phyloP scores from a whole-genome alignment of 148 eudicot genomes.

The Vaccinium corymbosum region DNA sequence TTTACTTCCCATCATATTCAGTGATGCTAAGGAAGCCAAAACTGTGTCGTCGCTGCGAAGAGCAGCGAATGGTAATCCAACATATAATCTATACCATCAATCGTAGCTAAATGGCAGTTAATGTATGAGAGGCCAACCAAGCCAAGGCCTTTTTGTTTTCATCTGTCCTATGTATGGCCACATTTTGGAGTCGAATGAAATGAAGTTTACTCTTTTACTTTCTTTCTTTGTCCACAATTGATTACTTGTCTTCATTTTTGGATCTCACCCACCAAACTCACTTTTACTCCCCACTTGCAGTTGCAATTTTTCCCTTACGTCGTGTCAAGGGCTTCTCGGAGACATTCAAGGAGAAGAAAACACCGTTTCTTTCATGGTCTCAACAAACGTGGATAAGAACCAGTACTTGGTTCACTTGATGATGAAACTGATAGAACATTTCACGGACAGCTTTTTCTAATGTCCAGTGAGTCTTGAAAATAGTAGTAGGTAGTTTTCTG shows the following conservation, averaged over 20 bases:
- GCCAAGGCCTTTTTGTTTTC: background rate
- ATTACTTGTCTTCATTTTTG: background rate
- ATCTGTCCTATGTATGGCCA: background rate
- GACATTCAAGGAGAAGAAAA: slow-evolving; percentile 71
- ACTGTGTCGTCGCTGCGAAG: background rate
- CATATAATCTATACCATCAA: background rate
- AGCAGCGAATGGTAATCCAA: background rate
- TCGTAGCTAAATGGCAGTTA: background rate
- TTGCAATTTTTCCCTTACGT: slow-evolving; percentile 77
- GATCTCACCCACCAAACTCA: background rate
- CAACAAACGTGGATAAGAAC: slow-evolving; percentile 32
- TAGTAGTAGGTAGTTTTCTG: background rate
- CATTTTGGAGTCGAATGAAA: background rate
- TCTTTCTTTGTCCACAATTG: background rate
- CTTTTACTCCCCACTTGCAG: slow-evolving; percentile 31
- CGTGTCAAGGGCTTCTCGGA: slow-evolving; percentile 50
- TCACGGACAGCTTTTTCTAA: too few relatives aligned
- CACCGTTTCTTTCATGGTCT: slow-evolving; percentile 93
- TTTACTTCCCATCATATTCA: background rate
- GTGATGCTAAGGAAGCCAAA: background rate
- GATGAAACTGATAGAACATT: background rate
- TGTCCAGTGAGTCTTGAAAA: background rate
- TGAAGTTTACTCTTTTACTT: background rate
- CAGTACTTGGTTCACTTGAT: background rate
- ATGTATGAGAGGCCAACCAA: background rate